A percentile compares a stretch with the other conserved stretches of the same genome.
These are phyloP conservation scores for Termitomyces sp. DNA, from an alignment of 768 basidiomycete genomes.

Conservation along the genomic window DNA sequence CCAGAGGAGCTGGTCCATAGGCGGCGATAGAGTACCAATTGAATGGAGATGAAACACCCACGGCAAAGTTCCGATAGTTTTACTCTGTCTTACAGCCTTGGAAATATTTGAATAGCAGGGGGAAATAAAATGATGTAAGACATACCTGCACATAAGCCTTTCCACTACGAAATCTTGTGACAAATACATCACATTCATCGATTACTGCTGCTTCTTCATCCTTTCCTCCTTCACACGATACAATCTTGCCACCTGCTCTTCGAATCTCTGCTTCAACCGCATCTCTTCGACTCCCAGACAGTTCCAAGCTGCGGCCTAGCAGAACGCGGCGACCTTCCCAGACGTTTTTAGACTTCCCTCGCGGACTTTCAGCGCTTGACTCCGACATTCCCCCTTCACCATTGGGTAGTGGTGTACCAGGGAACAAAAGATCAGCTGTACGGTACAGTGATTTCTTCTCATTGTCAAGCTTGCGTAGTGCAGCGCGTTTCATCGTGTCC, in stretches of 20 bases:
- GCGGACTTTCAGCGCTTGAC: conserved; percentile 12
- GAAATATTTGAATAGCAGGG: neutral
- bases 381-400: conserved; percentile 3
- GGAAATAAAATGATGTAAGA: conserved; percentile 8
- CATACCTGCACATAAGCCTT: conserved; percentile 68
- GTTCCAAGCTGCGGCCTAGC: conserved; percentile 56
- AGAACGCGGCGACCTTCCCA: conserved; percentile 64
- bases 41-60: conserved; percentile 85
- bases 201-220: conserved; percentile 33
- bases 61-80: conserved; percentile 73
- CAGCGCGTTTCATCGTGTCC: conserved; percentile 21
- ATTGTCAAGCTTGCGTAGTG: conserved; percentile 26
- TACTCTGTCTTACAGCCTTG: conserved; percentile 57
- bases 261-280: conserved; percentile 61
- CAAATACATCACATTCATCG: conserved; percentile 64
- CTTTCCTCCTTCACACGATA: conserved; percentile 30
- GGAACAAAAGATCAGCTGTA: conserved; percentile 29
- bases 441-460: conserved; percentile 31
- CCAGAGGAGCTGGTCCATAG: conserved; percentile 77
- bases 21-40: conserved; percentile 55
- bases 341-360: conserved; percentile 33
- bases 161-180: conserved; percentile 70
- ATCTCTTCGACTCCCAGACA: conserved; percentile 45
- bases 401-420: conserved; percentile 20
- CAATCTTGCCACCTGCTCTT: conserved; percentile 52